These are phyloP conservation scores for Penicillium sp. DNA, from an alignment of 2,329 filamentous ascomycete species.

Conservation along the genomic window DNA sequence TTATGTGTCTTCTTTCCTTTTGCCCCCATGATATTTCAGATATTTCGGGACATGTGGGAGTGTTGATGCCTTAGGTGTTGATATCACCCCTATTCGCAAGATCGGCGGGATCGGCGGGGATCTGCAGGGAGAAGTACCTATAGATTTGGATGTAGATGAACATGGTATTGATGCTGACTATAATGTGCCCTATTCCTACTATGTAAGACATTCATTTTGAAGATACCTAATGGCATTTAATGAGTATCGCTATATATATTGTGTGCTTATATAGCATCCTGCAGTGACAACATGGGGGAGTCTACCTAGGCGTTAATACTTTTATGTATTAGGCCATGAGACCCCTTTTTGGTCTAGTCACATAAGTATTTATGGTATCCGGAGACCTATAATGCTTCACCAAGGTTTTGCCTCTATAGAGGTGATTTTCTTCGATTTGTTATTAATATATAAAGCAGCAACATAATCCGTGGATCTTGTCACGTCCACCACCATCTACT, in stretches of 20 bases:
- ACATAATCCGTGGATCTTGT: no score
- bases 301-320: no score
- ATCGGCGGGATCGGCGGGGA: background rate
- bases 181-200: background rate
- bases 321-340: no score
- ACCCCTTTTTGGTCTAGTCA: no score
- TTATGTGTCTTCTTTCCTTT: background rate
- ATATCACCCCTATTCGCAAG: background rate
- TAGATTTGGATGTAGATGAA: background rate
- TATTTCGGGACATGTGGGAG: background rate
- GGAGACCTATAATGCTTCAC: no score
- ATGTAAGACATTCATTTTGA: background rate
- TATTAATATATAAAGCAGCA: no score
- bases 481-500: no score
- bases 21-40: background rate
- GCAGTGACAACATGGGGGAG: no score
- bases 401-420: no score
- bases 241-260: background rate
- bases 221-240: background rate
- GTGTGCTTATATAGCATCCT: no score
- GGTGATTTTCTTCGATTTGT: no score
- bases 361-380: no score
- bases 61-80: slow-evolving; percentile 1
- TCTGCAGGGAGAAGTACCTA: background rate
- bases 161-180: background rate